A percentile compares a stretch with the other conserved stretches of the same genome.
phyloP scores from a whole-genome alignment of 139 green algal genomes.

The Chlamydomonas sp. region DNA sequence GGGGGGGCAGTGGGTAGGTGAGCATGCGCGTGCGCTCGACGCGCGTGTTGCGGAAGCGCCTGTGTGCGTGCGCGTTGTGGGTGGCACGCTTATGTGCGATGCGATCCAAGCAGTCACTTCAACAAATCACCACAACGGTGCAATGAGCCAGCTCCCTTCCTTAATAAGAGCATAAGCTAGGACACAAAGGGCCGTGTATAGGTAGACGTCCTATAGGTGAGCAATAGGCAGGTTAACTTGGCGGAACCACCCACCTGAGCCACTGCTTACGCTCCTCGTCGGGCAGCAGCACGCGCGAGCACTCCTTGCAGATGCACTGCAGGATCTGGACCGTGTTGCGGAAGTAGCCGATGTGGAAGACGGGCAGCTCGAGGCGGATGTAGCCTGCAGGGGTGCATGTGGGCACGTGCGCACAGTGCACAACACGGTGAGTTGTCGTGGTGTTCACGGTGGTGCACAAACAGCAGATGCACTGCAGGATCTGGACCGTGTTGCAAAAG shows the following conservation, averaged over 20 bases:
- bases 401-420: background rate
- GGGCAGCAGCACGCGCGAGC: conserved; percentile 79
- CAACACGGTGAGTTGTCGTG: background rate
- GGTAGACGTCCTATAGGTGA: background rate
- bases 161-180: background rate
- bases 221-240: too few relatives aligned
- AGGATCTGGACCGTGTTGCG: conserved; percentile 81
- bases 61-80: too few relatives aligned
- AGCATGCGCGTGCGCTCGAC: too few relatives aligned
- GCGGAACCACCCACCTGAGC: conserved; percentile 34
- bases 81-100: too few relatives aligned
- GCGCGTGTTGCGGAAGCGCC: too few relatives aligned
- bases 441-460: conserved; percentile 79
- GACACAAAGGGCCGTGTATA: background rate
- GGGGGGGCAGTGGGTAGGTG: too few relatives aligned
- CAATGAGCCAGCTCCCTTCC: background rate
- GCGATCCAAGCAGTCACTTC: too few relatives aligned
- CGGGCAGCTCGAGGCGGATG: conserved; percentile 91
- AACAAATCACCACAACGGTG: too few relatives aligned
- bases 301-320: conserved; percentile 97
- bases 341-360: conserved; percentile 99
- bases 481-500: conserved; percentile 81
- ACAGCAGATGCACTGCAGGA: conserved; percentile 98
- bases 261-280: conserved; percentile 58
- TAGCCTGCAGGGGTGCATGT: conserved; percentile 50